Conservation (phyloP, 768 basidiomycete genomes). For the Coprinellus micaceus region DNA sequence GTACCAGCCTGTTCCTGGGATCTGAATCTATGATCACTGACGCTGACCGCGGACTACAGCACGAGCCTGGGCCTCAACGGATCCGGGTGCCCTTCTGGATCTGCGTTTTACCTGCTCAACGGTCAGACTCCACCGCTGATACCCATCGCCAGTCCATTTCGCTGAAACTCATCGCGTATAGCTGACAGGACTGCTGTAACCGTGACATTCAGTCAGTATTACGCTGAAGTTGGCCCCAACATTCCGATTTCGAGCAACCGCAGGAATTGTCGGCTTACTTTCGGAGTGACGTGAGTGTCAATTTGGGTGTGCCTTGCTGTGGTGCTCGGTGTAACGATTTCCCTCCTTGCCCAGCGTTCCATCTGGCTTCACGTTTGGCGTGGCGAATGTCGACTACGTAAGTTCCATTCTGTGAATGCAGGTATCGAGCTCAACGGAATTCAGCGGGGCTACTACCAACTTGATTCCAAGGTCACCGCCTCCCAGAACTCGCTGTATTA, state of each 20-base stretch:
- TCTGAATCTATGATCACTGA: too few relatives aligned
- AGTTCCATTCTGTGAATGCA: not conserved
- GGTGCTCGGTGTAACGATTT: not conserved
- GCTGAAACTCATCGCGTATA: not conserved
- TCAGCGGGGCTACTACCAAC: constrained; percentile 24
- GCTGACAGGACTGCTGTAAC: constrained; percentile 4
- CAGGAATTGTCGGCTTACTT: constrained; percentile 16
- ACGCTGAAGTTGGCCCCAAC: constrained; percentile 9
- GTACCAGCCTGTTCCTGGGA: not conserved
- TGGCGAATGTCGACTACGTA: constrained; percentile 14
- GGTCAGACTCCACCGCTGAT: not conserved
- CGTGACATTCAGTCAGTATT: constrained; percentile 13
- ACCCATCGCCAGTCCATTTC: not conserved
- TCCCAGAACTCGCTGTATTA: constrained; percentile 24
- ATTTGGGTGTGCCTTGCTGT: not conserved
- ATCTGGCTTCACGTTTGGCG: constrained; percentile 13
- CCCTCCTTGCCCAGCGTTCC: constrained; percentile 8
- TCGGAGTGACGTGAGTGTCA: constrained; percentile 13
- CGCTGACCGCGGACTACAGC: constrained; percentile 7
- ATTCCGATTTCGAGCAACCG: constrained; percentile 17
- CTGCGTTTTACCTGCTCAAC: constrained; percentile 4
- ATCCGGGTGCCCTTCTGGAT: constrained; percentile 20
- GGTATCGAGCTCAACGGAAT: too few relatives aligned
- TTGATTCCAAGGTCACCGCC: constrained; percentile 21
- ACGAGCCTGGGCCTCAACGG: constrained; percentile 22